A percentile compares a stretch with the other conserved stretches of the same genome.
Conservation (phyloP, 495 filamentous ascomycete genomes). For the Annulohypoxylon stygium region DNA sequence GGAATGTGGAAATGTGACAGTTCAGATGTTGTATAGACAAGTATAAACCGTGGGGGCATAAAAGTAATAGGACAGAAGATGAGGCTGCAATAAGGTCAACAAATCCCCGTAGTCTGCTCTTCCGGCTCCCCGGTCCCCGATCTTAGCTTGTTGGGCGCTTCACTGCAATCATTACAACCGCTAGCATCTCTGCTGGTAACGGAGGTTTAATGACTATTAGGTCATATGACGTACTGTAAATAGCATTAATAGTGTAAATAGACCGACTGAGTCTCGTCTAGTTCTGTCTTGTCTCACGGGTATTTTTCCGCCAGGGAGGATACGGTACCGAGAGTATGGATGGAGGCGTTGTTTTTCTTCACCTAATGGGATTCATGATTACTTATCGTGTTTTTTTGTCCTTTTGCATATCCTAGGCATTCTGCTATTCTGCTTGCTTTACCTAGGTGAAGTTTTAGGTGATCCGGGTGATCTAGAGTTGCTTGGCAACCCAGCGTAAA, state of each 20-base stretch:
- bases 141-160: constrained; percentile 8
- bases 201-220: constrained; percentile 20
- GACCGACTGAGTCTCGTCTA: background rate
- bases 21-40: background rate
- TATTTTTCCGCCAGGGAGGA: constrained; percentile 5
- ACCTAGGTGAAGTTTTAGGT: background rate
- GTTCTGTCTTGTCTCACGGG: constrained; percentile 4
- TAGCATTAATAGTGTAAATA: background rate
- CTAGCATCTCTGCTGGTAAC: constrained; percentile 1
- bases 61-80: background rate
- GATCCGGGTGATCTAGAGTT: background rate
- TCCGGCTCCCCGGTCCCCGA: constrained; percentile 9
- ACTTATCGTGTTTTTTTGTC: background rate
- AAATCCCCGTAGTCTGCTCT: constrained; percentile 7
- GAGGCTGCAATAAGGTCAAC: constrained; percentile 15
- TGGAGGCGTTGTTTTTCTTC: constrained; percentile 7
- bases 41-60: constrained; percentile 2
- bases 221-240: constrained; percentile 29
- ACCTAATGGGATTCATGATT: constrained; percentile 5
- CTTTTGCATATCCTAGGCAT: background rate
- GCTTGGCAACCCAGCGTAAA: constrained; percentile 22
- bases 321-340: constrained; percentile 27
- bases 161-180: constrained; percentile 10
- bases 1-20: background rate
- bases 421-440: background rate